phyloP scores from a whole-genome alignment of 805 yeast genomes.

The Starmera quercuum region DNA sequence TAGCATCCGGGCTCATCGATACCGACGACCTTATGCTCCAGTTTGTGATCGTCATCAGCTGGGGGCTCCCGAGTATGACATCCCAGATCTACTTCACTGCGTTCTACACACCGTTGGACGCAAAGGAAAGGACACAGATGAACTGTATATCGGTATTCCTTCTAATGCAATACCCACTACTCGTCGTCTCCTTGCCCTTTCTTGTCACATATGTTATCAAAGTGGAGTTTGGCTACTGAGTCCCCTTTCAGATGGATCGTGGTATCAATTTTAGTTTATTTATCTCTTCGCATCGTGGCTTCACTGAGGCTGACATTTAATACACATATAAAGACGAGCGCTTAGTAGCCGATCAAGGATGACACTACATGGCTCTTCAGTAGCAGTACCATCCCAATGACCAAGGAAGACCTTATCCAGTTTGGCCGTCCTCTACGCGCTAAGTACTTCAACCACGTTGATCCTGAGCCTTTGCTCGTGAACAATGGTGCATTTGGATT shows the following conservation, averaged over 20 bases:
- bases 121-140: conserved; percentile 6
- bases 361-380: no score
- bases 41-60: conserved; percentile 64
- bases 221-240: conserved; percentile 1
- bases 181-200: conserved; percentile 5
- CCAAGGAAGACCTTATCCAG: no score
- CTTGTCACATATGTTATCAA: conserved; percentile 5
- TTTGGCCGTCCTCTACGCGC: conserved; percentile 41
- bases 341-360: no score
- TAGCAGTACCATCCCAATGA: no score
- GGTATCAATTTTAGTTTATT: no score
- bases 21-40: conserved; percentile 38
- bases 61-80: conserved; percentile 82
- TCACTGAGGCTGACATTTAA: no score
- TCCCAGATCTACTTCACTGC: conserved; percentile 81
- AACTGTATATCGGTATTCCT: conserved; percentile 4
- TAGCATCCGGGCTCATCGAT: conserved; percentile 56
- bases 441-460: conserved; percentile 35
- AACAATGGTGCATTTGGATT: conserved; percentile 60
- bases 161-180: conserved; percentile 4
- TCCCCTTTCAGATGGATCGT: not conserved
- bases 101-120: conserved; percentile 52
- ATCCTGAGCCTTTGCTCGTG: conserved; percentile 31
- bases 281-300: no score
- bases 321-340: no score